Percentiles rank a stretch among this genome's conserved stretches.
Evolutionary conservation across 2,329 filamentous ascomycete species (phyloP).

Genomic region (Tolypocladium album): DNA sequence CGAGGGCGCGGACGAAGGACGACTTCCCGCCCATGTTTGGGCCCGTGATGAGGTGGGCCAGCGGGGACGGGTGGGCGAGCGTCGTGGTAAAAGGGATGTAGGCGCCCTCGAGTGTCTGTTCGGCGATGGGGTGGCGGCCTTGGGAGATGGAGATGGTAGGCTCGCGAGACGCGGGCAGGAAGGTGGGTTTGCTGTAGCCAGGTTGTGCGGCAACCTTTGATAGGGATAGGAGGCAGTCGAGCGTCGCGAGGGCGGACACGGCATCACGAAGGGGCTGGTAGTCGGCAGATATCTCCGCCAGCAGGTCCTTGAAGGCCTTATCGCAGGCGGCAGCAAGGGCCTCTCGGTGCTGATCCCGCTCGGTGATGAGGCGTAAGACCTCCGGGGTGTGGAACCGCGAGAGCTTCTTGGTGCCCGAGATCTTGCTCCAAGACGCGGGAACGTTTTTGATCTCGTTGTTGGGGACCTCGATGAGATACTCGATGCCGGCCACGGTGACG

Average conservation of each 20-base stretch:
- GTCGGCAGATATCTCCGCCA: slow-evolving; percentile 64
- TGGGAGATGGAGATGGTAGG: slow-evolving; percentile 50
- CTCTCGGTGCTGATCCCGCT: slow-evolving; percentile 92
- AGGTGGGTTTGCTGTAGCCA: slow-evolving; percentile 72
- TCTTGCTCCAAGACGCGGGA: slow-evolving; percentile 89
- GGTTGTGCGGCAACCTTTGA: slow-evolving; percentile 75
- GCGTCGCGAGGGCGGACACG: slow-evolving; percentile 71
- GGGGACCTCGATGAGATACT: slow-evolving; percentile 87
- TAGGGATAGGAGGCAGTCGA: slow-evolving; percentile 85
- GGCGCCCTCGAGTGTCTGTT: slow-evolving; percentile 71
- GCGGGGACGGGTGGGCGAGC: slow-evolving; percentile 53
- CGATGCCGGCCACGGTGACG: slow-evolving; percentile 77
- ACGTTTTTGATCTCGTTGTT: slow-evolving; percentile 76
- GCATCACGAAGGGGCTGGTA: slow-evolving; percentile 88
- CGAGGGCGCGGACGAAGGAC: slow-evolving; percentile 89
- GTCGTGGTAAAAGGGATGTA: slow-evolving; percentile 88
- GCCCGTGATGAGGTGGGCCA: slow-evolving; percentile 82
- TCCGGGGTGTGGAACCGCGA: slow-evolving; percentile 93
- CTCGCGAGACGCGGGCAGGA: slow-evolving; percentile 49
- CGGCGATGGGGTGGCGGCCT: slow-evolving; percentile 91
- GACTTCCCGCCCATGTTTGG: slow-evolving; percentile 99
- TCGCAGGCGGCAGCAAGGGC: slow-evolving; percentile 87
- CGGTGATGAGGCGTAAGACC: slow-evolving; percentile 69
- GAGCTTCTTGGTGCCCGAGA: slow-evolving; percentile 85
- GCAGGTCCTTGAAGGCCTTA: slow-evolving; percentile 61